Conservation (phyloP, 2,329 filamentous ascomycete genomes). For the Metarhizium rileyi region DNA sequence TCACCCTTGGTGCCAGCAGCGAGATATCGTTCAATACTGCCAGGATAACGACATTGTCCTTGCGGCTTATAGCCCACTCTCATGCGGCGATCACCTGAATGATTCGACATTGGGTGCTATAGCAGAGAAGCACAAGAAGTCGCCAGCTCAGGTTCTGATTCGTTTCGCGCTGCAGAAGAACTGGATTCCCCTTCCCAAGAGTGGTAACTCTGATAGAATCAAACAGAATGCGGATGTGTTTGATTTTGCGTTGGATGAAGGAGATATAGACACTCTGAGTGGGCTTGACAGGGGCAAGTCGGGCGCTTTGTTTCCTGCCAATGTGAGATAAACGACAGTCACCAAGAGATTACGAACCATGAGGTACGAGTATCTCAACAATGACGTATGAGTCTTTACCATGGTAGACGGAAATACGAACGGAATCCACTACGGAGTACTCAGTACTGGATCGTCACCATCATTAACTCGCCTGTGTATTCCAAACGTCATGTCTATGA, state of each 20-base stretch:
- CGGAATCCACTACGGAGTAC: not conserved
- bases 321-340: slow-evolving; percentile 12
- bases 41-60: slow-evolving; percentile 63
- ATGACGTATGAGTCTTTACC: not conserved
- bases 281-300: slow-evolving; percentile 17
- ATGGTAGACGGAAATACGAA: not conserved
- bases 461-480: not conserved
- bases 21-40: slow-evolving; percentile 41
- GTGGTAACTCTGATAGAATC: slow-evolving; percentile 48
- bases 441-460: too few species aligned
- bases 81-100: slow-evolving; percentile 25
- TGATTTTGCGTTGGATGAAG: slow-evolving; percentile 44
- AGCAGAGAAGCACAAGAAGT: slow-evolving; percentile 49
- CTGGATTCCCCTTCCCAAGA: slow-evolving; percentile 61
- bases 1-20: slow-evolving; percentile 59
- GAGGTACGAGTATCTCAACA: not conserved
- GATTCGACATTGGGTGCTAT: slow-evolving; percentile 48
- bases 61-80: slow-evolving; percentile 31
- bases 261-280: slow-evolving; percentile 42
- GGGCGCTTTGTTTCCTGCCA: slow-evolving; percentile 22
- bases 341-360: not conserved
- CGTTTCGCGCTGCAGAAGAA: slow-evolving; percentile 61
- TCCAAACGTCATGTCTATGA: not conserved
- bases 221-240: slow-evolving; percentile 51
- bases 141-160: slow-evolving; percentile 56